phyloP scores from a whole-genome alignment of 169 alveolate species.

The Fabrea salina region DNA sequence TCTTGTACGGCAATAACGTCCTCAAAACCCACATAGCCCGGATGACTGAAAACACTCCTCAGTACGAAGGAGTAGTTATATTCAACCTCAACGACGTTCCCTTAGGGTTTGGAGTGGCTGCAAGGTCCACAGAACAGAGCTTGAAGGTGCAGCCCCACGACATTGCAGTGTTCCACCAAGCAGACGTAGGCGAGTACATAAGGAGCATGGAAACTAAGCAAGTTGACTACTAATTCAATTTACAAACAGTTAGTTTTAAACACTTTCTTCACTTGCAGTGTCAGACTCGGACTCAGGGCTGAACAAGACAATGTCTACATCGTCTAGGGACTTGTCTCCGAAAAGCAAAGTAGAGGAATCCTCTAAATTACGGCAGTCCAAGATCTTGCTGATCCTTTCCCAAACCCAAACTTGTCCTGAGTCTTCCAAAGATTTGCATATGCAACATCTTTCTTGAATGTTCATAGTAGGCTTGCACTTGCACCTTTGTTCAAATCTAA shows the following conservation, averaged over 20 bases:
- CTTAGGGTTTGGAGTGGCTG: conserved; percentile 91
- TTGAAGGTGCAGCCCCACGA: conserved; percentile 86
- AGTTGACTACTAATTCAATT: conserved; percentile 6
- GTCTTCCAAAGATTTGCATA: not conserved
- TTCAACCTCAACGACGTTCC: conserved; percentile 85
- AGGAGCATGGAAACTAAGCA: conserved; percentile 89
- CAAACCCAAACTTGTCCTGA: not conserved
- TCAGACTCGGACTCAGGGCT: not conserved
- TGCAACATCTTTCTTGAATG: conserved; percentile 1
- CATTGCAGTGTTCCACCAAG: conserved; percentile 86
- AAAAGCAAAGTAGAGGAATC: not conserved
- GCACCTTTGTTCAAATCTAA: conserved; percentile 27
- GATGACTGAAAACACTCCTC: conserved; percentile 86
- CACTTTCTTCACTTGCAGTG: not conserved
- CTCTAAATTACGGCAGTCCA: not conserved
- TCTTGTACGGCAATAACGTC: conserved; percentile 91
- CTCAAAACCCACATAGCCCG: conserved; percentile 90
- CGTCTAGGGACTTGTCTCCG: conserved; percentile 43
- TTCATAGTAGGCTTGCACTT: not conserved
- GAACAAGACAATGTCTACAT: conserved; percentile 31
- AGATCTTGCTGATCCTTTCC: not conserved
- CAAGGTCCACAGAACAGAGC: conserved; percentile 86
- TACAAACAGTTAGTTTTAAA: conserved; percentile 25
- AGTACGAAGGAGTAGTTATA: conserved; percentile 79
- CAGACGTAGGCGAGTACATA: conserved; percentile 93